Conservation (phyloP, 352 stramenopile species). For the Thalassiosira hispida region DNA sequence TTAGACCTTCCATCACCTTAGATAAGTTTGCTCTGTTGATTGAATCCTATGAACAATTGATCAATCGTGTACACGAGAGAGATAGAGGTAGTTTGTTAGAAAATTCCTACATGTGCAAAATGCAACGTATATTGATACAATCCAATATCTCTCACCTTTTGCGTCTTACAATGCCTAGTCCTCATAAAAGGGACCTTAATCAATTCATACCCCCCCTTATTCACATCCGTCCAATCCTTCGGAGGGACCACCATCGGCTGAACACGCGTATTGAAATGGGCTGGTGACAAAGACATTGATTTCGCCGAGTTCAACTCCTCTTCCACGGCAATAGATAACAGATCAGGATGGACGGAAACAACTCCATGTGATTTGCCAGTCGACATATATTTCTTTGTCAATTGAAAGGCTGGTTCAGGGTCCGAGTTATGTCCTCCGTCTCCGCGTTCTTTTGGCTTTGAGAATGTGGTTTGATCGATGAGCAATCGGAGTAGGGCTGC, state of each 20-base stretch:
- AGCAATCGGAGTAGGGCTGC: constrained; percentile 76
- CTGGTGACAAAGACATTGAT: constrained; percentile 32
- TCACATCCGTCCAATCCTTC: constrained; percentile 89
- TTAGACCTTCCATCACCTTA: constrained; percentile 91
- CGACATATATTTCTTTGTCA: constrained; percentile 39
- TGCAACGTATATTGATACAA: not conserved
- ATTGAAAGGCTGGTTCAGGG: constrained; percentile 62
- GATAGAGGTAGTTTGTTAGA: not conserved
- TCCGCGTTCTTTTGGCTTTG: constrained; percentile 38
- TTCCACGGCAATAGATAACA: constrained; percentile 64
- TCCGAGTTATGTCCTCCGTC: constrained; percentile 36
- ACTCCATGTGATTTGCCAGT: constrained; percentile 34
- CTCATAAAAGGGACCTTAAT: constrained; percentile 94
- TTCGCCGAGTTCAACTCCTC: constrained; percentile 68
- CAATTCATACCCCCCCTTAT: constrained; percentile 92
- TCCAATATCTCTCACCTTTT: constrained; percentile 60
- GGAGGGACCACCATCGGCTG: constrained; percentile 97
- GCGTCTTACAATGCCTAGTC: constrained; percentile 80
- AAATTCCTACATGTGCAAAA: not conserved
- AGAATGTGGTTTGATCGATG: constrained; percentile 66
- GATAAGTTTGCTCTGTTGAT: constrained; percentile 88
- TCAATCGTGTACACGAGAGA: not conserved
- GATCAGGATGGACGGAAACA: constrained; percentile 66
- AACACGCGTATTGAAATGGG: constrained; percentile 84
- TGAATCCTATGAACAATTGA: constrained; percentile 82